Base-by-base conservation (phyloP, 73 alveolate genomes). In the Symbiodinium natans region DNA sequence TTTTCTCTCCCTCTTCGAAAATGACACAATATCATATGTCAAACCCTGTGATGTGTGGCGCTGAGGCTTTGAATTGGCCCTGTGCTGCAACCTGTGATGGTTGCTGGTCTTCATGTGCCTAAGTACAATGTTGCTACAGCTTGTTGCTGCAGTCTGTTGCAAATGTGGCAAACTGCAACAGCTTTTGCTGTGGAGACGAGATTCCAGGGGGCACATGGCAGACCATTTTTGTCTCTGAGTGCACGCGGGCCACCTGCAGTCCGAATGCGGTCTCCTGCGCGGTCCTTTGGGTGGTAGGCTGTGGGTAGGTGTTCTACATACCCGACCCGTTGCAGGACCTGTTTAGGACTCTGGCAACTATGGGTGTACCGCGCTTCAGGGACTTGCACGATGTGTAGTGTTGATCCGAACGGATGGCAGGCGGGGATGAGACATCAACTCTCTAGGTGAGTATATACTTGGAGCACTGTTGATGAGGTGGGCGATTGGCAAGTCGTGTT, bases 51-150 rank as follows among this genome's bases (percentile, higher is more conserved):
- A 0, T 25, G 33, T 63, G 0, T 11, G 80, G 15, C 9, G 15
- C 38, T 4, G 80, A 63, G 80, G 80, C 80, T 63, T 63, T 29
- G 80, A 63, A 63, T 63, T 63, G 80, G 80, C 80, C 80, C 31
- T 63, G 80, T 63, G 80, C 80, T 63, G 80, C 33, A 63, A 63
- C 80, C 71, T 52, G 80, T 63, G 80, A 63, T n/a, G 38, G 80
- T 63, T 27, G 80, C 80, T 63, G 80, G 80, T 63, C 6, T 46
- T 13, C 80, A 63, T 63, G 80, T 63, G 80, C 80, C 3, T 52
- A 4, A 52, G n/a, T n/a, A n/a, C n/a, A n/a, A n/a, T n/a, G n/a
- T n/a, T n/a, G n/a, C n/a, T n/a, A n/a, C n/a, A n/a, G n/a, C n/a
- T n/a, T n/a, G n/a, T n/a, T n/a, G n/a, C n/a, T n/a, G n/a, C n/a